Base-by-base conservation (phyloP, 257 asterid genomes). In the Plantago major region DNA sequence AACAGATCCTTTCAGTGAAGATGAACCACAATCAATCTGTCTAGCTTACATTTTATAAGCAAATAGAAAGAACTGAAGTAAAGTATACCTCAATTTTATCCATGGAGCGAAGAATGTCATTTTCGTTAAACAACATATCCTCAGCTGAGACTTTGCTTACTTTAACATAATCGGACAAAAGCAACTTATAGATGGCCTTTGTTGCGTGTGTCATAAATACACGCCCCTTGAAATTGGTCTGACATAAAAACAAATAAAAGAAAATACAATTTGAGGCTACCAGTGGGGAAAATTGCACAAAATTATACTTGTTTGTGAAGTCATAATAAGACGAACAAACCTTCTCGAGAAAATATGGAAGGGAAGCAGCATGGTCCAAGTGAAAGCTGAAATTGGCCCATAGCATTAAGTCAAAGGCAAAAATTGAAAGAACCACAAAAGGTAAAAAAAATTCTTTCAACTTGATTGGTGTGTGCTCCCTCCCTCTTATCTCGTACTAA, bases 331-430 rank as follows among this genome's bases (percentile, higher is more conserved):
- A 57, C 37, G 55, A 73, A 63, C 75, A 59, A 64, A 93, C 97
- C 97, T 89, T 87, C 79, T 93, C 95, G 67, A 93, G 80, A 58
- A 93, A 93, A 82, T 89, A 93, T 44, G 97, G 97, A 76, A 93
- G 97, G 19, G 97, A 93, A 68, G 97, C 99, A 63, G 99, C 96
- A 87, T 93, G 99, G 77, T 93, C 99, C 86, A 93, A 82, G 85
- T 93, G 99, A 83, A 89, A 93, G 79, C 99, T 93, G 37, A 28
- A 47, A 63, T 67, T 55, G 57, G 38, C 58, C 49, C 61, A 68
- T 16, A 67, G 67, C 42, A 30, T 33, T 22, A 43, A 45, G 11
- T 55, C 46, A 22, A 67, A 72, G 52, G 51, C 37, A 40, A 37
- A 47, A 47, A 43, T 15, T 16, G 8, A 63, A 30, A 48, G 54